These are phyloP conservation scores for Trametes elegans DNA, from an alignment of 768 basidiomycete genomes.

Conservation along the genomic window DNA sequence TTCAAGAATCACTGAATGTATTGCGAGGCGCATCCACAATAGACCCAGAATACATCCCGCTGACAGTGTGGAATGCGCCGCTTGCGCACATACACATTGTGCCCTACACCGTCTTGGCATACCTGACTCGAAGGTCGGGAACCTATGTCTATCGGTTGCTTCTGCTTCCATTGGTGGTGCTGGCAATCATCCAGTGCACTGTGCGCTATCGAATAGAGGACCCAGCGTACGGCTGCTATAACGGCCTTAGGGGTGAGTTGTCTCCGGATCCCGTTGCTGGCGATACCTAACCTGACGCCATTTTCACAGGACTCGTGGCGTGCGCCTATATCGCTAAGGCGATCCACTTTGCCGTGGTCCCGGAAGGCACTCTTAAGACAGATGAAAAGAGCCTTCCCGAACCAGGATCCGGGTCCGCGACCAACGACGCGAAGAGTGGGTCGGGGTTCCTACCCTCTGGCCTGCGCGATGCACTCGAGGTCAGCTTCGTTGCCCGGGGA, in stretches of 20 bases:
- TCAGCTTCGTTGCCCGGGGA: constrained; percentile 59
- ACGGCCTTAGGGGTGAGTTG: constrained; percentile 68
- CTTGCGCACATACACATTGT: constrained; percentile 17
- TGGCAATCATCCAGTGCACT: constrained; percentile 41
- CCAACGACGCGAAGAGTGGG: too few species aligned
- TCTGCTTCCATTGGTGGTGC: constrained; percentile 56
- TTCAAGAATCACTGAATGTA: background rate
- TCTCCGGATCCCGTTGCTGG: background rate
- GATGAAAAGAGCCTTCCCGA: background rate
- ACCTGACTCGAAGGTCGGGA: constrained; percentile 63
- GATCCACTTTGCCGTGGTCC: background rate
- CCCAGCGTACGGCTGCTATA: constrained; percentile 57
- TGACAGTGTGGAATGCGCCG: background rate
- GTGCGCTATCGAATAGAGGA: constrained; percentile 55
- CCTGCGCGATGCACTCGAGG: constrained; percentile 60
- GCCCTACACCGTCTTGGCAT: constrained; percentile 65
- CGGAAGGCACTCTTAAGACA: constrained; percentile 12
- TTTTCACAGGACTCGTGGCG: background rate
- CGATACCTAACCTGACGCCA: background rate
- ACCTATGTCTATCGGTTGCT: constrained; percentile 62
- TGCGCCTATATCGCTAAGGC: background rate
- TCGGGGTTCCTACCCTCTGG: constrained; percentile 33
- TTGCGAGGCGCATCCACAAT: background rate
- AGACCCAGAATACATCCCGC: background rate
- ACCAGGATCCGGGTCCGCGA: background rate